A percentile compares a stretch with the other conserved stretches of the same genome.
These are phyloP conservation scores for Entomortierella parvispora DNA, from an alignment of 192 early-diverging fungal species.

Conservation along the genomic window DNA sequence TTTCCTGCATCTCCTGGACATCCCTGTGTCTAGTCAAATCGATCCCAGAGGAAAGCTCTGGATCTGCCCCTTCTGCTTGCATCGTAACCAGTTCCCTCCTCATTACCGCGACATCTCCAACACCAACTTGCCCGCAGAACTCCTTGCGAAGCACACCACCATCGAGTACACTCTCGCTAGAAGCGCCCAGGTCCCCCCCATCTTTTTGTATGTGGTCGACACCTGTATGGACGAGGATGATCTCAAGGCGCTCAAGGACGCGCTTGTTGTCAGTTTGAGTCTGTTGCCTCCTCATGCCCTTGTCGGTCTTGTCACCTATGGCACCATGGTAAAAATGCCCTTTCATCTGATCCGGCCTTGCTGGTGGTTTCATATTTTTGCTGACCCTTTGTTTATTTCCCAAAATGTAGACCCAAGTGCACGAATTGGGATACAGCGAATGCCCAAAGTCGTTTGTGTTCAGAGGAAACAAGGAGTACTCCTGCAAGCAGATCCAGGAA, in stretches of 20 bases:
- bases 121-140: conserved; percentile 92
- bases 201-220: conserved; percentile 97
- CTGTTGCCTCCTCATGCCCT: conserved; percentile 91
- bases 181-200: conserved; percentile 87
- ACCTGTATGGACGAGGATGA: conserved; percentile 96
- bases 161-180: conserved; percentile 95
- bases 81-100: conserved; percentile 96
- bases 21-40: conserved; percentile 87
- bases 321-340: conserved; percentile 84
- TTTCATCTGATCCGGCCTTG: too few species aligned
- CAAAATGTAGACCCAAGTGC: conserved; percentile 83
- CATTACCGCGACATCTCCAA: conserved; percentile 97
- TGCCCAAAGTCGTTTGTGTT: conserved; percentile 99
- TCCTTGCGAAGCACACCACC: conserved; percentile 91
- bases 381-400: not conserved
- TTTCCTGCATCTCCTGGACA: not conserved
- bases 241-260: conserved; percentile 95
- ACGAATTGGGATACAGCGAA: conserved; percentile 95
- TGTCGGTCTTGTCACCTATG: conserved; percentile 96
- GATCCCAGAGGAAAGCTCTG: conserved; percentile 96
- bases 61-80: conserved; percentile 99
- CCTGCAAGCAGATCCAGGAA: conserved; percentile 93
- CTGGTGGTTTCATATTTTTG: too few species aligned
- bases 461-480: conserved; percentile 96
- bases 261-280: conserved; percentile 89